A percentile compares a stretch with the other conserved stretches of the same genome.
Evolutionary conservation across 345 rosid species (phyloP).

Genomic region (Lenwebbia sp.): DNA sequence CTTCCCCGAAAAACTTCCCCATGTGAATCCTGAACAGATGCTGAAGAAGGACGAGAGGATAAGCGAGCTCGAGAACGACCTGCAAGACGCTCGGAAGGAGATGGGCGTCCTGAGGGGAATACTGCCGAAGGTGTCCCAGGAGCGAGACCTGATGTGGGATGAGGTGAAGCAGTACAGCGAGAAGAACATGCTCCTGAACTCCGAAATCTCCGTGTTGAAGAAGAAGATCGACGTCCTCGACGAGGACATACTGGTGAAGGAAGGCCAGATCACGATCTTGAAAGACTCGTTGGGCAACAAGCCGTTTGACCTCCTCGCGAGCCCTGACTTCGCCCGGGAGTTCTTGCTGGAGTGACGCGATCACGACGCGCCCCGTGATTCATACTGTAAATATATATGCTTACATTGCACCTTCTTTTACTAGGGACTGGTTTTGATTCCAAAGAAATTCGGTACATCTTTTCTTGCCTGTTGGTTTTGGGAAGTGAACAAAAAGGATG

Average conservation of each 20-base stretch:
- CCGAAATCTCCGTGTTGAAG: conserved; percentile 52
- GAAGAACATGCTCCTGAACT: conserved; percentile 74
- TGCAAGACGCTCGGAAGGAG: conserved; percentile 62
- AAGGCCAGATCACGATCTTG: conserved; percentile 84
- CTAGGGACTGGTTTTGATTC: background rate
- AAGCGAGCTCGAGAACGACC: conserved; percentile 33
- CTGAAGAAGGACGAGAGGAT: conserved; percentile 68
- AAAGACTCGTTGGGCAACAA: conserved; percentile 57
- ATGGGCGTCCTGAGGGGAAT: conserved; percentile 30
- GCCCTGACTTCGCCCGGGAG: conserved; percentile 33
- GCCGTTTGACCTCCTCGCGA: conserved; percentile 45
- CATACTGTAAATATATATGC: background rate
- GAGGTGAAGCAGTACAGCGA: conserved; percentile 71
- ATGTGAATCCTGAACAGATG: conserved; percentile 26
- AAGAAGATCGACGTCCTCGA: conserved; percentile 63
- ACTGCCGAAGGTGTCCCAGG: conserved; percentile 55
- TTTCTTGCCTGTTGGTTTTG: background rate
- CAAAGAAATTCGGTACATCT: background rate
- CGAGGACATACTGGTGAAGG: conserved; percentile 72
- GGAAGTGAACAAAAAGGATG: background rate
- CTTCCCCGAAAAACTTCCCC: background rate
- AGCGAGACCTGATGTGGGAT: conserved; percentile 85
- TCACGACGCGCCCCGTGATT: background rate
- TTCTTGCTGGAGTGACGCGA: conserved; percentile 16
- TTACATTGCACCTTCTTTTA: background rate